Evolutionary conservation across 2,329 filamentous ascomycete species (phyloP).

Genomic region (Alternaria sp.): DNA sequence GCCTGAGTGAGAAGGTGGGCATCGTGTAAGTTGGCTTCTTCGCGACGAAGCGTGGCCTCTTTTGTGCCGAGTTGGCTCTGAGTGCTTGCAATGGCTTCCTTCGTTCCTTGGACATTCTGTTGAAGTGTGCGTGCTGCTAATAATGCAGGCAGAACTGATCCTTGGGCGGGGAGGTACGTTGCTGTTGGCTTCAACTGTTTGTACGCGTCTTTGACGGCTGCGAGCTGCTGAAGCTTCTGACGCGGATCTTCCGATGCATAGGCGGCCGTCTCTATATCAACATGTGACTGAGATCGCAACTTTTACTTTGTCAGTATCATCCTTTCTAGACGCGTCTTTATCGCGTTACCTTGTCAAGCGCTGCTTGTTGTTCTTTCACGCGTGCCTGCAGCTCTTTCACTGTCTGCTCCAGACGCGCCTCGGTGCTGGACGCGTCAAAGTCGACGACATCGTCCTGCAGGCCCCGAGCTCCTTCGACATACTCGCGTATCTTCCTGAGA

Average conservation of each 20-base stretch:
- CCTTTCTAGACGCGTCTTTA: background rate
- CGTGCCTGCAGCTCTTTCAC: constrained; percentile 68
- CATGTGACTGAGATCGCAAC: constrained; percentile 47
- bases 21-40: constrained; percentile 57
- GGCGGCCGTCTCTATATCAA: constrained; percentile 33
- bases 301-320: constrained; percentile 46
- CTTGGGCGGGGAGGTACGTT: constrained; percentile 69
- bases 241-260: constrained; percentile 44
- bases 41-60: constrained; percentile 51
- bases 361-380: constrained; percentile 56
- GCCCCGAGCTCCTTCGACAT: constrained; percentile 27
- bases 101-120: constrained; percentile 69
- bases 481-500: constrained; percentile 38
- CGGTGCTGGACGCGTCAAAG: constrained; percentile 52
- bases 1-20: constrained; percentile 54
- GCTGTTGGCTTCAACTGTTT: constrained; percentile 66
- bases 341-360: constrained; percentile 53
- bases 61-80: constrained; percentile 50
- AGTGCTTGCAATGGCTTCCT: constrained; percentile 60
- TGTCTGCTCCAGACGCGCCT: constrained; percentile 68
- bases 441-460: constrained; percentile 45
- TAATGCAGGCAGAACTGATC: constrained; percentile 73
- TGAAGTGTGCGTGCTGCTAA: constrained; percentile 73
- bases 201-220: constrained; percentile 68
- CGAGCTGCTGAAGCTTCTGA: constrained; percentile 54